Conservation (phyloP, 2,329 filamentous ascomycete species). For the Pseudocercospora eumusae region DNA sequence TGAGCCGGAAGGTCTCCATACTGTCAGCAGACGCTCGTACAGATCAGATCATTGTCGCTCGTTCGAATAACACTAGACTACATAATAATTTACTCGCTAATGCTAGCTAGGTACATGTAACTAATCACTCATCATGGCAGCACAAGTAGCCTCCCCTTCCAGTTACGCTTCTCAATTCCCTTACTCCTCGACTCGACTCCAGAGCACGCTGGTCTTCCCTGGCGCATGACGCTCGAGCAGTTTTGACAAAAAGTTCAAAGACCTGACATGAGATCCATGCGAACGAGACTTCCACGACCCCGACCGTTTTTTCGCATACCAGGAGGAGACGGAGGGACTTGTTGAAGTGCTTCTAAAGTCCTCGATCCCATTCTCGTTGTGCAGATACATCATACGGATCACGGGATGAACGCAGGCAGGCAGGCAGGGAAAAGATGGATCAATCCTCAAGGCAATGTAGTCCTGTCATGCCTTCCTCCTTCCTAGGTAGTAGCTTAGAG, state of each 20-base stretch:
- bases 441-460: too few species aligned
- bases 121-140: background rate
- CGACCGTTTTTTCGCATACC: background rate
- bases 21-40: background rate
- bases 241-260: constrained; percentile 1
- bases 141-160: background rate
- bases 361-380: background rate
- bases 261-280: too few species aligned
- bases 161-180: background rate
- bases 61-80: background rate
- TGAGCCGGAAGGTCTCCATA: background rate
- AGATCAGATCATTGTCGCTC: background rate
- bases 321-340: constrained; percentile 3
- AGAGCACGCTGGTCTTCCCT: background rate
- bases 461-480: too few species aligned
- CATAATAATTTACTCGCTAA: background rate
- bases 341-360: background rate
- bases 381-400: too few species aligned
- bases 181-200: too few species aligned
- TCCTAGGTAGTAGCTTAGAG: too few species aligned
- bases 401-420: too few species aligned
- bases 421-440: too few species aligned
- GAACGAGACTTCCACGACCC: constrained; percentile 1
- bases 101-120: too few species aligned
- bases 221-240: constrained; percentile 3